A percentile compares a stretch with the other conserved stretches of the same genome.
These are phyloP conservation scores for Zymoseptoria crescenta DNA, from an alignment of 2,329 filamentous ascomycete genomes.

Conservation along the genomic window DNA sequence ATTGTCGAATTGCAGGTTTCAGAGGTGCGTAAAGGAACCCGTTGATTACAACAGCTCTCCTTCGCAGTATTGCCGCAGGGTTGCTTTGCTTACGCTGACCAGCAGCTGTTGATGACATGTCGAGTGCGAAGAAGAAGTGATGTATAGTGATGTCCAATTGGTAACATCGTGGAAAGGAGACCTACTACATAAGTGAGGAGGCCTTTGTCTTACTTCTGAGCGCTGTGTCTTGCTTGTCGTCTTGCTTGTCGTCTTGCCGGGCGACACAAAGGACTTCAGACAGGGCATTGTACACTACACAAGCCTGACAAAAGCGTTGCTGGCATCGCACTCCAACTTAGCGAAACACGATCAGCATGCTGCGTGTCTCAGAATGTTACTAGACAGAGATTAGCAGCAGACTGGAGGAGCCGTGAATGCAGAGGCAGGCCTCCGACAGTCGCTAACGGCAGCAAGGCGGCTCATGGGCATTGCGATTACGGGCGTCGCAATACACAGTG, in stretches of 20 bases:
- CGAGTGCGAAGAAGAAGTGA: neutral
- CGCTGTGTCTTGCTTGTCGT: neutral
- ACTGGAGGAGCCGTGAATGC: no score
- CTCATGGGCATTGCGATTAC: neutral
- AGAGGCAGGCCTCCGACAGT: neutral
- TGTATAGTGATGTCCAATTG: neutral
- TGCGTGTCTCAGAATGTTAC: neutral
- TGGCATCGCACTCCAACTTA: neutral
- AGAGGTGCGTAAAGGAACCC: neutral
- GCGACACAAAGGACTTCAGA: neutral
- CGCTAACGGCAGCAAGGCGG: neutral
- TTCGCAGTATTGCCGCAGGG: neutral
- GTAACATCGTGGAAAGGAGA: neutral
- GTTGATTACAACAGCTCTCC: neutral
- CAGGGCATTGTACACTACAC: neutral
- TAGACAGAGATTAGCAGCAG: neutral
- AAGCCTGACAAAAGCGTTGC: neutral
- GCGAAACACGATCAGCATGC: neutral
- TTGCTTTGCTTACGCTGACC: neutral
- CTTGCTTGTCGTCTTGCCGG: neutral
- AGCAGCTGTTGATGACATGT: neutral
- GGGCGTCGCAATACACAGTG: no score
- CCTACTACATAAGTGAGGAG: neutral
- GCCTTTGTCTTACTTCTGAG: neutral
- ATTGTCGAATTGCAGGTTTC: neutral